Evolutionary conservation across 768 basidiomycete species (phyloP), one percentile per base, ranked within the genome.

Genomic region (Calocybe cyanea): DNA sequence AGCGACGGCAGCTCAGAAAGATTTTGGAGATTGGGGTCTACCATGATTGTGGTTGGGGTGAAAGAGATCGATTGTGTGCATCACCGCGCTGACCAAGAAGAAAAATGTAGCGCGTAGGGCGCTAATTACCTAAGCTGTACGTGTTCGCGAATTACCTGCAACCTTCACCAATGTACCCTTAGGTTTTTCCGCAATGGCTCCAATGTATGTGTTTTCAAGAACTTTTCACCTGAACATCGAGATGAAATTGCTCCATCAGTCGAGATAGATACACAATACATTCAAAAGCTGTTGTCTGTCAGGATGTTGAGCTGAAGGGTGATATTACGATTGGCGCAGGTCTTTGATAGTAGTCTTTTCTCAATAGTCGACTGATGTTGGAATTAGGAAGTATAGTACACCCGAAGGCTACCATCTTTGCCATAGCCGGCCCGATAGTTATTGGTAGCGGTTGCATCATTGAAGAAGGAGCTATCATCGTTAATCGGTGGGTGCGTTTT

Each of bases 241-340:
- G 34, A 14, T 25, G 3, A 38, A 11, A 24, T 18, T 23, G 5
- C n/a, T n/a, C n/a, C n/a, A n/a, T 3, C 58, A 92, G 90, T 65
- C 86, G 87, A 54, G 87, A 92, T 70, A 89, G 87, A 61, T 85
- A 89, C 58, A 87, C 85, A 5, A 90, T 96, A 36, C 91, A 95
- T 54, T 88, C 92, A 2, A 91, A 84, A 60, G 87, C 92, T 5
- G 77, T 95, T 38, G 87, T 97, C 21, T 92, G 90, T 61, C 87
- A 92, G 59, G 93, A 96, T 69, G 89, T 91, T 23, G 93, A 97
- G 51, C 75, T 98, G 55, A 90, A 91, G 61, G 95, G 96, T 41
- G 87, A 93, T 57, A 88, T 95, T 43, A 94, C 92, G 15, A 87
- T 99, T 46, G 93, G 92, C 20, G 75, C 88, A 60, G 87, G 90